Percentiles rank a stretch among this genome's conserved stretches.
These are phyloP conservation scores for Naegleria lovaniensis DNA, from an alignment of 208 protist genomes.

Conservation along the genomic window DNA sequence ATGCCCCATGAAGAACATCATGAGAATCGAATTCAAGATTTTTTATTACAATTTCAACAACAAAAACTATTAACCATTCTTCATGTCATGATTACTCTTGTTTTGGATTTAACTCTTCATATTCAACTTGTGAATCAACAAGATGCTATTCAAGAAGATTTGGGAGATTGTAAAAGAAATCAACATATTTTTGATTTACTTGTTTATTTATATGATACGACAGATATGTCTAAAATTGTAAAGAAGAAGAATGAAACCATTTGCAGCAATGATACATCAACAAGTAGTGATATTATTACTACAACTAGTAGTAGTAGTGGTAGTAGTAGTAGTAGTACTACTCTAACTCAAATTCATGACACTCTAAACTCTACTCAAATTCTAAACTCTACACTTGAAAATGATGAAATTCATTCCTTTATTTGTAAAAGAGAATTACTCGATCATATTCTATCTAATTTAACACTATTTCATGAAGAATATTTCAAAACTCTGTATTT, in stretches of 20 bases:
- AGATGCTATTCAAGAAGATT: neutral
- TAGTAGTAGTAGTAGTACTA: too few species aligned
- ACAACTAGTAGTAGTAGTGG: too few species aligned
- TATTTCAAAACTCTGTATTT: neutral
- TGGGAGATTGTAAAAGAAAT: neutral
- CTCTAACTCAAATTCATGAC: too few species aligned
- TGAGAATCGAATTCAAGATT: neutral
- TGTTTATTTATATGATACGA: neutral
- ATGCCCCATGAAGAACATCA: too few species aligned
- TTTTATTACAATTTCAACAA: neutral
- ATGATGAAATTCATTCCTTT: neutral
- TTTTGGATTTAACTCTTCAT: neutral
- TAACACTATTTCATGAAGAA: neutral
- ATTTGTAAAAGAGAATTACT: conserved; percentile 4
- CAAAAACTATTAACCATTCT: neutral
- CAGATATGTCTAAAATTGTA: neutral
- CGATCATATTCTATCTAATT: neutral
- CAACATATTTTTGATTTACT: neutral
- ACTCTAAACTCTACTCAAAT: too few species aligned
- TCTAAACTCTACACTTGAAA: too few species aligned
- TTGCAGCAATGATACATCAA: too few species aligned
- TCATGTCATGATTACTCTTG: neutral
- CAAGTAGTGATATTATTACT: too few species aligned
- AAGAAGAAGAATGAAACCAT: too few species aligned
- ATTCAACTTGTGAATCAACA: neutral